Base-by-base conservation (phyloP, 176 grass and related monocot genomes). In the Miscanthus lutarioriparius region DNA sequence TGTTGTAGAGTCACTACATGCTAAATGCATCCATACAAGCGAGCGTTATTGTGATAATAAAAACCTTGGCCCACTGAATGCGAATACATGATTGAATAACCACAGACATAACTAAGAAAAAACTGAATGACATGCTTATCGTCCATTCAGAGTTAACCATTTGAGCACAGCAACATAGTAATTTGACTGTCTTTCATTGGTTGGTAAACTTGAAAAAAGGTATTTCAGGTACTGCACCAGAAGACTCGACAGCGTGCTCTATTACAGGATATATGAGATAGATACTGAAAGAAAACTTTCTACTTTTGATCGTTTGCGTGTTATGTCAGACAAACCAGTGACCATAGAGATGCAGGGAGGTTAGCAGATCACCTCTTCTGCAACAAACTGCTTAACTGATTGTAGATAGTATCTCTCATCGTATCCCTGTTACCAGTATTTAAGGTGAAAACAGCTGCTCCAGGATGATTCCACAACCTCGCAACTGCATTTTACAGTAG, bases 381-480 rank as follows among this genome's bases (percentile, higher is more conserved):
- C 72, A 96, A 71, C 83, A 94, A 83, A 74, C 49, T 81, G 27
- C 76, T 92, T 69, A 99, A 88, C 8, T 94, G 89, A 36, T 82
- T 86, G 88, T 84, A 94, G 30, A 99, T 78, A 69, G 45, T 67
- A 20, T 91, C 93, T 75, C 79, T 87, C 74, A 94, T 91, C 22
- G 72, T 68, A 84, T 99, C 96, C 82, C 91, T 94, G 27, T 94
- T 96, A 41, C 43, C 76, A 43, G 88, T 53, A 64, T 83, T 92
- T 83, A 92, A 77, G 65, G 88, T 96, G 82, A 92, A 91, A 59
- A 99, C 49, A 70, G 73, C 63, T 65, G 93, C 93, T 49, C 91
- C 91, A 84, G 91, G 93, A 99, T 99, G 93, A 81, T 94, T 99
- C 86, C 96, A 90, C 93, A 99, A 86, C 81, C 91, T 92, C 26